Evolutionary conservation across 176 grass and related monocot species (phyloP).

Genomic region (Pontederia paniculata): DNA sequence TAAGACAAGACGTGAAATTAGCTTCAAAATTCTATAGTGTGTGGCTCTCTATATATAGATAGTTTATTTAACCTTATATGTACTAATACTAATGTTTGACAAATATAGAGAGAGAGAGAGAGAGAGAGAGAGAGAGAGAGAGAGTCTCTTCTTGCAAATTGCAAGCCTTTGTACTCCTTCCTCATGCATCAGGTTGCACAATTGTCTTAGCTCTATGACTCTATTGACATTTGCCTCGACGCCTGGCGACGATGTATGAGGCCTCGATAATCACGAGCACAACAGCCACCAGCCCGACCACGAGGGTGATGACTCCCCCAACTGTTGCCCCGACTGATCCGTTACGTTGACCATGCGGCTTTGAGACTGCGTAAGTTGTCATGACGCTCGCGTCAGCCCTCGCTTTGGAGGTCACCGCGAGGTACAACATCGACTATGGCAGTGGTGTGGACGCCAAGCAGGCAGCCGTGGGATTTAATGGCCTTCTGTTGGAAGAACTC

Average conservation of each 20-base stretch:
- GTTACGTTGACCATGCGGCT: no score
- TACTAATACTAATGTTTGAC: no score
- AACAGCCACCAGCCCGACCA: background rate
- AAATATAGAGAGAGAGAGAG: no score
- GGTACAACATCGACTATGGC: background rate
- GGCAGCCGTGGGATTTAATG: background rate
- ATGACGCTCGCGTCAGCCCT: background rate
- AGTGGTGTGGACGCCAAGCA: background rate
- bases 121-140: no score
- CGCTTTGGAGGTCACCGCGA: background rate
- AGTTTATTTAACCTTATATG: no score
- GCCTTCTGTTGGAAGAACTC: conserved; percentile 9
- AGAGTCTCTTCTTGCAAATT: no score
- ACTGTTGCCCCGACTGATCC: no score
- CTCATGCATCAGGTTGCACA: background rate
- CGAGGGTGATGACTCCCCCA: background rate
- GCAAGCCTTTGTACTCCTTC: no score
- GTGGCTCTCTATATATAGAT: no score
- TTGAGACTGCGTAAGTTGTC: no score
- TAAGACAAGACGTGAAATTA: no score
- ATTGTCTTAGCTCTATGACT: background rate
- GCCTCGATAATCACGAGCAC: background rate
- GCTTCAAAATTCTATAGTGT: no score
- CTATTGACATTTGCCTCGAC: background rate
- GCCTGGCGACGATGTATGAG: conserved; percentile 4